Evolutionary conservation across 768 basidiomycete species (phyloP).

Genomic region (Auriscalpium vulgare): DNA sequence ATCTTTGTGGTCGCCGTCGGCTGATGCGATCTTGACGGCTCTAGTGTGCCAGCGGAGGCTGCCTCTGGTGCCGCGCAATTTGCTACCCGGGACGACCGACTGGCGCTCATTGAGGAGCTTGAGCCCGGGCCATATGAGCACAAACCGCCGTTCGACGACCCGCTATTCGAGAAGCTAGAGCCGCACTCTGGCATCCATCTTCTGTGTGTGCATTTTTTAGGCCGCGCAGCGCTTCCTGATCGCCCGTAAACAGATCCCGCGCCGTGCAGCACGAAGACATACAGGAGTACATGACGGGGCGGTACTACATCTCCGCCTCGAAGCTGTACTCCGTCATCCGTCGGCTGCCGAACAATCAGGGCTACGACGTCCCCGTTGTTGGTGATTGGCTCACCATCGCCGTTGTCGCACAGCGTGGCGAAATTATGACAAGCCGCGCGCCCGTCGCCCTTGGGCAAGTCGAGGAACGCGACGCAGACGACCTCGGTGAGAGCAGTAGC

Average conservation of each 20-base stretch:
- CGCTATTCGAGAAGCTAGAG: constrained; percentile 69
- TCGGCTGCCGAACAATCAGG: constrained; percentile 62
- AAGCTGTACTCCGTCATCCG: constrained; percentile 81
- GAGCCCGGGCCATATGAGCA: constrained; percentile 73
- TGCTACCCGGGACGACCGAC: constrained; percentile 43
- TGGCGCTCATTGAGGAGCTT: constrained; percentile 71
- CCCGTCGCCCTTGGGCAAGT: constrained; percentile 44
- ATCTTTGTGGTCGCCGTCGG: constrained; percentile 5
- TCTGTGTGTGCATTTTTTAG: constrained; percentile 41
- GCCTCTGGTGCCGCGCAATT: background rate
- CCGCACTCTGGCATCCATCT: constrained; percentile 88
- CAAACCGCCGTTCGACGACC: constrained; percentile 62
- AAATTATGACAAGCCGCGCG: constrained; percentile 62
- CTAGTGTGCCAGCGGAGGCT: no score
- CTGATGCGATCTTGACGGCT: no score
- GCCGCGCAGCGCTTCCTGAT: background rate
- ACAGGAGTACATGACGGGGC: constrained; percentile 70
- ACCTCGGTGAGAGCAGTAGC: background rate
- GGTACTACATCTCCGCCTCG: constrained; percentile 86
- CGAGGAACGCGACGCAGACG: constrained; percentile 31
- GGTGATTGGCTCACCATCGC: constrained; percentile 97
- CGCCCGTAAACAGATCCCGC: constrained; percentile 50
- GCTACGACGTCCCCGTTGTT: constrained; percentile 85
- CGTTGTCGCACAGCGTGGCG: constrained; percentile 87
- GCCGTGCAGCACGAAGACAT: constrained; percentile 65